Base-by-base conservation (phyloP, 768 basidiomycete genomes). In the Boletus subcaerulescens region DNA sequence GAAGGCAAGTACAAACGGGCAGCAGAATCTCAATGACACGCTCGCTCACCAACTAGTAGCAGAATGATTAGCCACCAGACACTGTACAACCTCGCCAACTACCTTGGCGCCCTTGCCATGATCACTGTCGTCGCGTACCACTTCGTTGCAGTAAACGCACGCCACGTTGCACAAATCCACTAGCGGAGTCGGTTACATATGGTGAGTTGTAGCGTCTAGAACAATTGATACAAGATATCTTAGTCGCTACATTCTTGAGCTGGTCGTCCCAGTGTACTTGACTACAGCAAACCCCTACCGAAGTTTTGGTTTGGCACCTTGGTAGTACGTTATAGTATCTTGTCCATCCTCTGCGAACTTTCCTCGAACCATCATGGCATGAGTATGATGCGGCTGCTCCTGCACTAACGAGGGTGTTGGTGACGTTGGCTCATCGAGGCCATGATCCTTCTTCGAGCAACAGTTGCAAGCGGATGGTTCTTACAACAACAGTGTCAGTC, bases 121-220 rank as follows among this genome's bases (percentile, higher is more conserved):
- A 64, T 92, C 60, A 85, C 89, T 6, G 87, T 94, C 52, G 86
- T 98, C 50, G 81, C 84, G 45, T 97, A 95, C 72, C 95, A 98
- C 74, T 83, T 96, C 64, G 76, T 98, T 48, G 87, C 91, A 33
- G 91, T 96, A 57, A 95, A 95, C 63, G 83, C 84, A 39, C 79
- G 80, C 20, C 65, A 77, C 57, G 57, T 80, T 67, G 67, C 68
- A 70, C 45, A 53, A 22, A 22, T 48, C 39, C 41, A 49, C 18
- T 55, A 62, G n/a, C 24, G 24, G 5, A 24, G 8, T 17, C 12
- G 12, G 29, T 49, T 11, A 9, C 43, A n/a, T 24, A 36, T 31
- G 31, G 61, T 64, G 38, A 46, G 62, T 57, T 26, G 18, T 26
- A 36, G 15, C 41, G 5, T n/a, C 15, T 2, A 10, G 33, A 46